Evolutionary conservation across 495 filamentous ascomycete genomes (phyloP).

Genomic region (Bacidia gigantensis): DNA sequence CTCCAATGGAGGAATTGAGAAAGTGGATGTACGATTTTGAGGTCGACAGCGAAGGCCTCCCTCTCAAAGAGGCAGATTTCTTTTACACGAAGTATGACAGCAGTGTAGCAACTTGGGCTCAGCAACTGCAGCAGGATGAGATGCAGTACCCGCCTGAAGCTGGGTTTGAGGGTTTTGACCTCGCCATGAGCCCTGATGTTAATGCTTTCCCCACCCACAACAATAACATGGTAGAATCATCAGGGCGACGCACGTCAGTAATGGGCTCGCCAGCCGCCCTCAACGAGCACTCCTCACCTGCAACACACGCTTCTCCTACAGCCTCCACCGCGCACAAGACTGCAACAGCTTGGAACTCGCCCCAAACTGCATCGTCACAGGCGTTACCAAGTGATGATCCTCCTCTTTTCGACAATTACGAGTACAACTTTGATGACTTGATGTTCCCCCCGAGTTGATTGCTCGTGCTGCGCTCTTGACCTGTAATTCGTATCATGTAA

Average conservation of each 20-base stretch:
- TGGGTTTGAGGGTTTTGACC: not conserved
- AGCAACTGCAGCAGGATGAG: not conserved
- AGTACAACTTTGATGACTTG: not conserved
- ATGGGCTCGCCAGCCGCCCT: not conserved
- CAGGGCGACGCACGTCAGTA: no score
- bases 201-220: not conserved
- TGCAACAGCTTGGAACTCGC: not conserved
- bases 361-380: not conserved
- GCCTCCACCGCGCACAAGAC: not conserved
- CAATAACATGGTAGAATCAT: no score
- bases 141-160: not conserved
- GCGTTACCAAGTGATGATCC: not conserved
- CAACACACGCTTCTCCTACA: not conserved
- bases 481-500: no score
- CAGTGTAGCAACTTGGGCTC: not conserved
- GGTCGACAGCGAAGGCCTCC: conserved; percentile 16
- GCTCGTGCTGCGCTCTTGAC: no score
- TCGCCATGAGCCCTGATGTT: not conserved
- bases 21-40: conserved; percentile 68
- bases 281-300: not conserved
- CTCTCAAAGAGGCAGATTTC: not conserved
- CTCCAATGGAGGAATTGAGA: conserved; percentile 68
- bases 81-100: not conserved
- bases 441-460: not conserved
- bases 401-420: not conserved